These are phyloP conservation scores for Paramyrothecium sp. DNA, from an alignment of 2,329 filamentous ascomycete species.

Conservation along the genomic window DNA sequence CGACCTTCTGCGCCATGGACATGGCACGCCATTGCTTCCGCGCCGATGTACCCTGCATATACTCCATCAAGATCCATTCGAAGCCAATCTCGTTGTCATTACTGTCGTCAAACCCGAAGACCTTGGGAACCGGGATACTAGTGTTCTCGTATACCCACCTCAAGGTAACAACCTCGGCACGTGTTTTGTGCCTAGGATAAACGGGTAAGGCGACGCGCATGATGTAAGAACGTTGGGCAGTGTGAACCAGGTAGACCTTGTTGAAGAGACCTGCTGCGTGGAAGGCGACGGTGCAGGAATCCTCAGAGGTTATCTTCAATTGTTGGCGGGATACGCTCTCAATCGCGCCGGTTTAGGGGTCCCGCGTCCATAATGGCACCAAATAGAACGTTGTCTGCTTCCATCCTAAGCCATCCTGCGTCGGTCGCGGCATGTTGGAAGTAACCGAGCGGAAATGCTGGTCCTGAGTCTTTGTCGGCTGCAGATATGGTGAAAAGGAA, in stretches of 20 bases:
- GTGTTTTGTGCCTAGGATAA: constrained; percentile 31
- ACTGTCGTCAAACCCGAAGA: constrained; percentile 29
- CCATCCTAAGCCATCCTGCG: constrained; percentile 6
- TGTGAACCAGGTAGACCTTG: constrained; percentile 18
- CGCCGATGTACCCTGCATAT: constrained; percentile 20
- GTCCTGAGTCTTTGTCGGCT: not conserved
- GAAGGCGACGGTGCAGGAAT: constrained; percentile 11
- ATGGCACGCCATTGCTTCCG: constrained; percentile 24
- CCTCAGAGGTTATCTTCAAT: constrained; percentile 6
- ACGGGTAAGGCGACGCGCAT: constrained; percentile 35
- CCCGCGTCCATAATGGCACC: constrained; percentile 11
- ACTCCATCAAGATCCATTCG: constrained; percentile 39
- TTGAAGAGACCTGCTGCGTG: constrained; percentile 14
- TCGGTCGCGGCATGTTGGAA: not conserved
- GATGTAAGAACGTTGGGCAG: constrained; percentile 7
- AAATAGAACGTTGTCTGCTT: constrained; percentile 4
- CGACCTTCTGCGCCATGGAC: constrained; percentile 26
- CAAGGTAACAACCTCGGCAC: constrained; percentile 36
- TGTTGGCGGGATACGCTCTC: constrained; percentile 8
- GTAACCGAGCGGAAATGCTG: not conserved
- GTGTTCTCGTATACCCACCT: constrained; percentile 26
- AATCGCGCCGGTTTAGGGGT: constrained; percentile 12
- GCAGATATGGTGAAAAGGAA: not conserved
- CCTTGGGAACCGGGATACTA: constrained; percentile 27
- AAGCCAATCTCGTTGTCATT: constrained; percentile 32